Evolutionary conservation across 108 stramenopile species (phyloP).

Genomic region (Conticribra guillardii): DNA sequence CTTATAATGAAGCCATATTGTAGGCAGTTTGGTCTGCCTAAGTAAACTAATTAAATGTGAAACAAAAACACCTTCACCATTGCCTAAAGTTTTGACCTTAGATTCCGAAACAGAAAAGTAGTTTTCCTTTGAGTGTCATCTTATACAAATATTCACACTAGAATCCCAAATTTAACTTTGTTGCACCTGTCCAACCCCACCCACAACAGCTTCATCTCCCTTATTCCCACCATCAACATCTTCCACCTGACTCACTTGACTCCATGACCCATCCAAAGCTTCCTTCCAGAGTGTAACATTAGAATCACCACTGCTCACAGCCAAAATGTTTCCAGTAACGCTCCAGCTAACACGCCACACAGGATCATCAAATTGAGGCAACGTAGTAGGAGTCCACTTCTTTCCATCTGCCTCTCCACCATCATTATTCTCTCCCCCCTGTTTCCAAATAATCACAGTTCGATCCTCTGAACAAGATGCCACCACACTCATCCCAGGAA

Average conservation of each 20-base stretch:
- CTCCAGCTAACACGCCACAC: constrained; percentile 99
- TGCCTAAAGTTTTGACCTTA: no score
- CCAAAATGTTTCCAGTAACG: constrained; percentile 95
- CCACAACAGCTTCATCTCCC: constrained; percentile 4
- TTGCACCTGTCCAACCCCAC: no score
- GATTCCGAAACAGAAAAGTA: no score
- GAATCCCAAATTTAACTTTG: no score
- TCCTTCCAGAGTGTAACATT: constrained; percentile 96
- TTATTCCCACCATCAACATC: constrained; percentile 37
- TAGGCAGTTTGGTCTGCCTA: no score
- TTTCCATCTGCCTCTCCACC: constrained; percentile 19
- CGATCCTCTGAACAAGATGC: constrained; percentile 96
- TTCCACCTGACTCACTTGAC: constrained; percentile 66
- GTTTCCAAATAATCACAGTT: constrained; percentile 95
- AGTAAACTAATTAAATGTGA: no score
- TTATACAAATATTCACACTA: no score
- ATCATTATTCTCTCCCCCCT: constrained; percentile 24
- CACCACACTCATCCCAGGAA: constrained; percentile 89
- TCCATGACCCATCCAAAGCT: constrained; percentile 77
- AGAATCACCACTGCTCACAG: constrained; percentile 95
- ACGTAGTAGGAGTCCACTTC: constrained; percentile 79
- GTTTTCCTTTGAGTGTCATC: no score
- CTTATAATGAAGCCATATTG: no score
- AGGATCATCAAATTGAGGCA: constrained; percentile 90
- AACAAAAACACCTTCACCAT: no score